phyloP scores from a whole-genome alignment of 306 rosid species.

The Hippophae tibetana region DNA sequence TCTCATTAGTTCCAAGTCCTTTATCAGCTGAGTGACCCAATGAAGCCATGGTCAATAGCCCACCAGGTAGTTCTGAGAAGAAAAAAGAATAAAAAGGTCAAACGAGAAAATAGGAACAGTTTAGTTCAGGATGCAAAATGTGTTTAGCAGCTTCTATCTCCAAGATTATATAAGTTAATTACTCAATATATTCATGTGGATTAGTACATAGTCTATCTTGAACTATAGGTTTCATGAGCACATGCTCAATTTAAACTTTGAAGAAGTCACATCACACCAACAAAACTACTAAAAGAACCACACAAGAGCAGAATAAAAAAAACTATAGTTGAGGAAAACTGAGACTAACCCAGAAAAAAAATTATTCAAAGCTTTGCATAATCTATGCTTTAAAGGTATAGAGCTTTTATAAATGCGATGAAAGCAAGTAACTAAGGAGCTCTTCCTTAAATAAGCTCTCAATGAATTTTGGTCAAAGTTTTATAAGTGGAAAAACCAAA shows the following conservation, averaged over 20 bases:
- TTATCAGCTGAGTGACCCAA: constrained; percentile 34
- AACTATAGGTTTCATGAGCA: no score
- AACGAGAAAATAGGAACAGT: not conserved
- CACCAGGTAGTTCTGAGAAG: constrained; percentile 23
- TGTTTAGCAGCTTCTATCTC: constrained; percentile 4
- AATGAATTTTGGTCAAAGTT: constrained; percentile 41
- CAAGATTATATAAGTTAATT: not conserved
- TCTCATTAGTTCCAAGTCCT: constrained; percentile 30
- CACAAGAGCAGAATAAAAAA: not conserved
- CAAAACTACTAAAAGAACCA: constrained; percentile 7
- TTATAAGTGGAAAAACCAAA: constrained; percentile 30
- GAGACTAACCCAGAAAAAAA: constrained; percentile 30
- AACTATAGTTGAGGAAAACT: constrained; percentile 13
- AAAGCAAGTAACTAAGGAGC: constrained; percentile 15
- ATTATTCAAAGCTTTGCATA: constrained; percentile 16
- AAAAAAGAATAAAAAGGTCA: constrained; percentile 1
- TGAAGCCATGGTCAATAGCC: constrained; percentile 25
- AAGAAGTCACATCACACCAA: not conserved
- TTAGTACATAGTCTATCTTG: not conserved
- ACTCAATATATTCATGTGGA: constrained; percentile 10
- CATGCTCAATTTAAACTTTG: no score
- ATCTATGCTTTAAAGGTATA: constrained; percentile 10
- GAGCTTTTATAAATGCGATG: constrained; percentile 15
- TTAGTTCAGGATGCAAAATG: constrained; percentile 17
- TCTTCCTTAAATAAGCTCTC: constrained; percentile 30